Evolutionary conservation across 163 green algal genomes (phyloP).

Genomic region (Coccomyxa subellipsoidea): DNA sequence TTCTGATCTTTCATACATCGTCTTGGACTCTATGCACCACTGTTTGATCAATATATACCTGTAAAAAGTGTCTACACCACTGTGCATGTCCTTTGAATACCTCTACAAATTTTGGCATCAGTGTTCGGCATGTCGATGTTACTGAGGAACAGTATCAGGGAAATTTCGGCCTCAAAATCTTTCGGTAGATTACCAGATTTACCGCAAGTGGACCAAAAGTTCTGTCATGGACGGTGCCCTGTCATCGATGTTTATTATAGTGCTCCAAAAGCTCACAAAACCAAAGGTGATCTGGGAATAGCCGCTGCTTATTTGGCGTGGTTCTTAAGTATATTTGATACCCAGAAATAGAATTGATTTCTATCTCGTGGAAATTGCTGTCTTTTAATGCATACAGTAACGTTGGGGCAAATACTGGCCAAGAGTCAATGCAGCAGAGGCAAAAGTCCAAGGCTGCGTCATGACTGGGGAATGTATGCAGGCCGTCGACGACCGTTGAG

Average conservation of each 20-base stretch:
- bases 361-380: too few species aligned
- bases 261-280: neutral
- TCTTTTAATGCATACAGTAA: too few species aligned
- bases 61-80: too few species aligned
- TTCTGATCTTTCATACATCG: too few species aligned
- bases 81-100: neutral
- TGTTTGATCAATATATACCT: too few species aligned
- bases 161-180: neutral
- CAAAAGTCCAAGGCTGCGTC: too few species aligned
- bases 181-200: neutral
- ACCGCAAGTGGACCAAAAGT: neutral
- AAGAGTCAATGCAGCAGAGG: too few species aligned
- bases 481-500: neutral
- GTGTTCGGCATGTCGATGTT: neutral
- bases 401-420: too few species aligned
- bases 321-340: too few species aligned
- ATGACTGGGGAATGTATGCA: neutral
- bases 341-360: too few species aligned
- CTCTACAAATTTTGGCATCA: neutral
- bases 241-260: neutral
- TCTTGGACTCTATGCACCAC: too few species aligned
- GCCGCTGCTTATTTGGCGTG: neutral
- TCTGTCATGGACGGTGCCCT: neutral
- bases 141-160: neutral
- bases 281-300: neutral